These are phyloP conservation scores for Talaromyces sp. DNA, from an alignment of 2,329 filamentous ascomycete genomes.

Conservation along the genomic window DNA sequence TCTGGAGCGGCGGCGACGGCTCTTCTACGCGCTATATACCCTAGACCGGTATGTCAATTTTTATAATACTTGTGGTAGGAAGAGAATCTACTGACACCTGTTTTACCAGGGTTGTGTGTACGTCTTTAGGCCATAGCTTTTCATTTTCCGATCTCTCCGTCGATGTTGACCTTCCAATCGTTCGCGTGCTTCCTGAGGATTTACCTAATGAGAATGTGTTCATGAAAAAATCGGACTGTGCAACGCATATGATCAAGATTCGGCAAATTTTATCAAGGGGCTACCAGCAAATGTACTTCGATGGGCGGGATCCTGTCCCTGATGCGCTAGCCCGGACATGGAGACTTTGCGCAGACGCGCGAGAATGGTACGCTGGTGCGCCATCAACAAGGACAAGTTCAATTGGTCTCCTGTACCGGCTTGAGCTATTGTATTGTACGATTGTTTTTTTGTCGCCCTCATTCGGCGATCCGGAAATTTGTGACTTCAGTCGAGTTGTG, in stretches of 20 bases:
- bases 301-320: constrained; percentile 64
- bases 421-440: constrained; percentile 87
- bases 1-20: constrained; percentile 73
- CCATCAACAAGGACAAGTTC: constrained; percentile 62
- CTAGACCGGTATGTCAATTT: constrained; percentile 67
- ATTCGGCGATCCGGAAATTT: constrained; percentile 65
- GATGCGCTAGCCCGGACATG: constrained; percentile 56
- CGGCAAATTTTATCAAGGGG: constrained; percentile 82
- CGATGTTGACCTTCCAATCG: constrained; percentile 59
- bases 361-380: constrained; percentile 74
- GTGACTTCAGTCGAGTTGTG: constrained; percentile 71
- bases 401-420: constrained; percentile 74
- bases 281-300: constrained; percentile 86
- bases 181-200: constrained; percentile 48
- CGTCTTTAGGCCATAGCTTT: constrained; percentile 82
- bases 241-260: constrained; percentile 74
- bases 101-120: constrained; percentile 68
- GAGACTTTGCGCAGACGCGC: constrained; percentile 56
- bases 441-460: constrained; percentile 85
- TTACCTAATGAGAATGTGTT: constrained; percentile 44
- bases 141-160: constrained; percentile 93
- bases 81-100: constrained; percentile 23
- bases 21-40: constrained; percentile 88
- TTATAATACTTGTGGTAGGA: background rate
- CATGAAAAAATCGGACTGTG: constrained; percentile 61